Conservation (phyloP, 768 basidiomycete genomes). For the Phaffia australis region DNA sequence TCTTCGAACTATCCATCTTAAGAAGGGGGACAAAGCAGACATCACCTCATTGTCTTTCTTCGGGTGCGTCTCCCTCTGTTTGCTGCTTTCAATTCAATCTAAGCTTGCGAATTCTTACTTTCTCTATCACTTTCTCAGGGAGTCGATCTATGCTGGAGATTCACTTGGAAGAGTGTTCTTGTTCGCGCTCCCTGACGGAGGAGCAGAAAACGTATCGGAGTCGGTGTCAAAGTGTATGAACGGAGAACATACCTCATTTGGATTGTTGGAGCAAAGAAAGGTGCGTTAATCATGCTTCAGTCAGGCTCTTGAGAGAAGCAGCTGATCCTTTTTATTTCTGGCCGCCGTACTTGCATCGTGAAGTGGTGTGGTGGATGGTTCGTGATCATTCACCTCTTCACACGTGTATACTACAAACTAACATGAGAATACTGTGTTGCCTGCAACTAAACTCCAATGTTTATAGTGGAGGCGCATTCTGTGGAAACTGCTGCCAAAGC, state of each 20-base stretch:
- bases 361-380: neutral
- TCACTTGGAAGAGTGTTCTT: slow-evolving; percentile 31
- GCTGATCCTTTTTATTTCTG: neutral
- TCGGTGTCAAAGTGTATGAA: slow-evolving; percentile 33
- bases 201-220: slow-evolving; percentile 36
- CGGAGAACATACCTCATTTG: slow-evolving; percentile 13
- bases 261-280: slow-evolving; percentile 14
- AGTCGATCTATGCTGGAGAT: slow-evolving; percentile 35
- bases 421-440: neutral
- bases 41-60: slow-evolving; percentile 72
- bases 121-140: slow-evolving; percentile 27
- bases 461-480: slow-evolving; percentile 16
- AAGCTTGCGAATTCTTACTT: neutral
- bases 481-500: slow-evolving; percentile 16
- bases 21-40: slow-evolving; percentile 44
- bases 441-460: neutral
- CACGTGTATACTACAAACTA: neutral
- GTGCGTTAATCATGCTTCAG: neutral
- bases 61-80: slow-evolving; percentile 47
- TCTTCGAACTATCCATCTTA: slow-evolving; percentile 55
- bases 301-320: neutral
- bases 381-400: neutral
- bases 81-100: neutral
- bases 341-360: neutral
- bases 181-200: slow-evolving; percentile 38